Evolutionary conservation across 1,284 basidiomycete genomes (phyloP).

Genomic region (Caloboletus inedulis): DNA sequence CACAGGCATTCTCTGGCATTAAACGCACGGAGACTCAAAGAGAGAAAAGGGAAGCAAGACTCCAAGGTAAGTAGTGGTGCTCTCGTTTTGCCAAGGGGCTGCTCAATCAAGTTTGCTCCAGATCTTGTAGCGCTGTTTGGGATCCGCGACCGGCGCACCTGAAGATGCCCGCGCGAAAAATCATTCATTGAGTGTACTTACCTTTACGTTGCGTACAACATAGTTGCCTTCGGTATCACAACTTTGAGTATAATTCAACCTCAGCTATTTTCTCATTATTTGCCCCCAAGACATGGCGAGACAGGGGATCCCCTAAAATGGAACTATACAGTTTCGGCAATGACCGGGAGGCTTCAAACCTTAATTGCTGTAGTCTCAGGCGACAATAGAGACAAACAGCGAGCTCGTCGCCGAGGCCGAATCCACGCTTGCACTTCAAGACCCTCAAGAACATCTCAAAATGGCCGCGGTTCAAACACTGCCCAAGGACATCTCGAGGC

Average conservation of each 20-base stretch:
- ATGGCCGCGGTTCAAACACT: slow-evolving; percentile 70
- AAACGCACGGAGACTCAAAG: slow-evolving; percentile 66
- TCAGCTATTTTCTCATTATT: background rate
- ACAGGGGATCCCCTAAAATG: background rate
- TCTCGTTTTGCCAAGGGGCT: background rate
- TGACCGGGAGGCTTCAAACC: slow-evolving; percentile 25
- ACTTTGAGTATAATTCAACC: background rate
- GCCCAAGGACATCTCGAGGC: slow-evolving; percentile 80
- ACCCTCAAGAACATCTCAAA: slow-evolving; percentile 32
- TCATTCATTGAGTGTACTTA: background rate
- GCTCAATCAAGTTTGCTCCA: slow-evolving; percentile 19
- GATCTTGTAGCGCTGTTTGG: slow-evolving; percentile 61
- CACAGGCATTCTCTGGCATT: slow-evolving; percentile 75
- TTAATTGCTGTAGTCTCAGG: slow-evolving; percentile 17
- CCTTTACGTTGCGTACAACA: slow-evolving; percentile 10
- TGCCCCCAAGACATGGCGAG: background rate
- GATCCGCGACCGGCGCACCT: slow-evolving; percentile 26
- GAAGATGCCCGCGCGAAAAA: background rate
- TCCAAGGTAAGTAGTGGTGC: slow-evolving; percentile 53
- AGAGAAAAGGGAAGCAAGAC: slow-evolving; percentile 68
- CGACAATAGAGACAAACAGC: slow-evolving; percentile 25
- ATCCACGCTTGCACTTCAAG: slow-evolving; percentile 31
- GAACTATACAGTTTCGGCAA: slow-evolving; percentile 33
- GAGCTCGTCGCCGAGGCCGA: slow-evolving; percentile 22
- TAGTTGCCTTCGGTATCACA: slow-evolving; percentile 10